These are phyloP conservation scores for Eustoma russellianum DNA, from an alignment of 257 asterid species.

Conservation along the genomic window DNA sequence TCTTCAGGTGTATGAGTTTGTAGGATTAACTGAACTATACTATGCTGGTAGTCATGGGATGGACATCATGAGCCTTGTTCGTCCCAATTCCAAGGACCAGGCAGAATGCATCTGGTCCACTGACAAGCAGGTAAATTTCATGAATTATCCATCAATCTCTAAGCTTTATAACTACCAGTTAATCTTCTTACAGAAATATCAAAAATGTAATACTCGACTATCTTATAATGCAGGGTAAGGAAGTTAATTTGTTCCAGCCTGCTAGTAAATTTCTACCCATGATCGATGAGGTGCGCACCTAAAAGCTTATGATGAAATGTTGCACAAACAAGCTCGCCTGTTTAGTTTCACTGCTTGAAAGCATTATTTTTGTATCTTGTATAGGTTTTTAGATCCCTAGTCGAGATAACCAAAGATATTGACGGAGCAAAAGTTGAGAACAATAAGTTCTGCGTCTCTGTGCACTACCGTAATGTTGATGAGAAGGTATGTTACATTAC, in stretches of 20 bases:
- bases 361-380: slow-evolving; percentile 9
- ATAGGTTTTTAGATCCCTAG: slow-evolving; percentile 61
- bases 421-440: slow-evolving; percentile 74
- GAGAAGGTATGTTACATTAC: slow-evolving; percentile 44
- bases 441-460: slow-evolving; percentile 92
- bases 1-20: slow-evolving; percentile 72
- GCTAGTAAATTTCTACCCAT: slow-evolving; percentile 88
- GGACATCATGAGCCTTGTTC: slow-evolving; percentile 95
- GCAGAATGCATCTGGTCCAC: slow-evolving; percentile 50
- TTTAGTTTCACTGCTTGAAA: not conserved
- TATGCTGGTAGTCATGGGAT: slow-evolving; percentile 98
- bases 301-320: not conserved
- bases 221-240: slow-evolving; percentile 60
- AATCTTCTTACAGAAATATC: not conserved
- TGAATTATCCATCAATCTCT: not conserved
- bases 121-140: slow-evolving; percentile 58
- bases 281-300: slow-evolving; percentile 59
- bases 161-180: slow-evolving; percentile 3
- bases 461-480: slow-evolving; percentile 90
- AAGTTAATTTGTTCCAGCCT: slow-evolving; percentile 85
- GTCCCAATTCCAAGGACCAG: slow-evolving; percentile 37
- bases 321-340: not conserved
- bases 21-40: slow-evolving; percentile 73
- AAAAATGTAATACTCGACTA: not conserved
- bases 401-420: slow-evolving; percentile 59